A percentile compares a stretch with the other conserved stretches of the same genome.
Evolutionary conservation across 306 rosid genomes (phyloP).

Genomic region (Sesbania bispinosa): DNA sequence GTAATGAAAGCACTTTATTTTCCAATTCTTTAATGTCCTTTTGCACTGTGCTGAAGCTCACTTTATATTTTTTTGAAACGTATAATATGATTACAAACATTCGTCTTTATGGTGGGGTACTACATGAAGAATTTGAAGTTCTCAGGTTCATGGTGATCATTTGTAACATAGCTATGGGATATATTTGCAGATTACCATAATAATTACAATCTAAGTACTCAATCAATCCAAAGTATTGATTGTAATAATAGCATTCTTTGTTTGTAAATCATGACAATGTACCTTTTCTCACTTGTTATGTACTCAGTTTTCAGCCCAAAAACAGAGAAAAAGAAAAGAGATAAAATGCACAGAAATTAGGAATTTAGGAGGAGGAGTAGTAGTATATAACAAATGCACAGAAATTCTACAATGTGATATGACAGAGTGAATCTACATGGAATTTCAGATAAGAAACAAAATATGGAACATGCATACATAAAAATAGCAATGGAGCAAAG

Average conservation of each 20-base stretch:
- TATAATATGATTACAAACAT: background rate
- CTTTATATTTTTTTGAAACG: background rate
- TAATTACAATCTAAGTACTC: background rate
- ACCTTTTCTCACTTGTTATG: no score
- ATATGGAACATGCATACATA: constrained; percentile 11
- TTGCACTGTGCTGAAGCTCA: constrained; percentile 9
- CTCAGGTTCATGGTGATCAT: background rate
- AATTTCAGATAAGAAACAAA: constrained; percentile 16
- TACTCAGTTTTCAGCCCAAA: background rate
- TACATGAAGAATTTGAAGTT: background rate
- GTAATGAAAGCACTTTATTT: constrained; percentile 21
- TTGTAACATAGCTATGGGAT: no score
- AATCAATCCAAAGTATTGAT: background rate
- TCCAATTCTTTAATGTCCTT: constrained; percentile 8
- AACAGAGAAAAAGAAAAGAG: background rate
- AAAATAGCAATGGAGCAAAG: background rate
- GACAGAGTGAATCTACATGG: constrained; percentile 25
- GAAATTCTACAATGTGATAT: constrained; percentile 9
- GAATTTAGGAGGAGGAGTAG: no score
- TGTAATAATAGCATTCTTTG: no score
- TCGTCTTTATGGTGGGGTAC: background rate
- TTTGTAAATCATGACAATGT: no score
- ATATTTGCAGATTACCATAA: background rate
- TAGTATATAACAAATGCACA: constrained; percentile 1
- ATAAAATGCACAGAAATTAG: no score